Evolutionary conservation across 2,329 filamentous ascomycete genomes (phyloP), one percentile per base, ranked within the genome.

Genomic region (Purpureocillium takamizusanense): DNA sequence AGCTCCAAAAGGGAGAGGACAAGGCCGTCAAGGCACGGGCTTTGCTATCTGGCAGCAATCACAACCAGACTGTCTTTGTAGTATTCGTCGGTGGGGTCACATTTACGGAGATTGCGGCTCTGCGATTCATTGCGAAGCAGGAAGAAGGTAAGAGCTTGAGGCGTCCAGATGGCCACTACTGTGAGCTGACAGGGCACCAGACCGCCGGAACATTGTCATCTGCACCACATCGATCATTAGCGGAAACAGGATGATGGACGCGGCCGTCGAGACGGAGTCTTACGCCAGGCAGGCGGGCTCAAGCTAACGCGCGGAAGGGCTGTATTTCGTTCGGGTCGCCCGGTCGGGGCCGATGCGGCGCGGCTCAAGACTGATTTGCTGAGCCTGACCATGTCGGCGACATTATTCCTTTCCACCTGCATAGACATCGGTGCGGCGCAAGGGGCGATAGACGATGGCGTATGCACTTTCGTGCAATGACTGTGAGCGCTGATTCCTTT

Each of bases 11-110:
- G 52, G 89, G 89, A 3, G 86, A 94, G 53, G 89, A 95, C 54
- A 94, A 92, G 58, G 88, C 89, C 2, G 80, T 90, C 25, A 89
- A 90, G 52, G 90, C 90, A 13, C 74, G 88, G 40, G 82, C 86
- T 43, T 75, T 94, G 18, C 67, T 98, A 30, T 86, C 86, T 34
- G 86, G 88, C 1, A 86, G 86, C 3, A 75, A 76, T 13, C 77
- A 77, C 36, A 81, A 80, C 57, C 94, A 95, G 67, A 90, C 85
- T 0, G 83, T 94, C 1, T 86, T 95, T 54, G 81, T 98, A n/a
- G 94, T 97, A 50, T 97, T 97, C 62, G 67, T 98, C 14, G 92
- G 92, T n/a, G 94, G 92, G 2, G 85, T 98, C 39, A 95, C 88
- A 0, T 95, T 94, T 55, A 90, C 92, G 0, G 92, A 98, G 62